Base-by-base conservation (phyloP, 2,329 filamentous ascomycete species). In the Fusarium abutilonis region DNA sequence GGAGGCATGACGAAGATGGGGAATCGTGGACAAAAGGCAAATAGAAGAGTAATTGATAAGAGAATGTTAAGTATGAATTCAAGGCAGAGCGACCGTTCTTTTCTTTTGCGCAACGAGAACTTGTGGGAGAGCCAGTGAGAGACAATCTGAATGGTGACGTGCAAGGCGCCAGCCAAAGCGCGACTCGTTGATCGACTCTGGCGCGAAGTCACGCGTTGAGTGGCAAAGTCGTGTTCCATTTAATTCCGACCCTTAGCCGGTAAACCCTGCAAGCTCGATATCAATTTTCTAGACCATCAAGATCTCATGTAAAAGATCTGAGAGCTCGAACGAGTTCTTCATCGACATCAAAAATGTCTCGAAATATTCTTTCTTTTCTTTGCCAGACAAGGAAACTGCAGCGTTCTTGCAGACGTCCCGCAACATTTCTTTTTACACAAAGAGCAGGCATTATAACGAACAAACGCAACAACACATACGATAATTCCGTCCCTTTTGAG, bases 351-450 rank as follows among this genome's bases (percentile, higher is more conserved):
- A 68, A 46, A 46, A 85, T 85, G 79, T 73, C 79, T 13, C 76
- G 79, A 3, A 82, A 84, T 7, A 74, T 86, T 13, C 76, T 87
- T 5, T 87, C 89, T 0, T 92, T 92, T 54, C 80, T 93, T 7
- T 92, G 92, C 71, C 88, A 90, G 64, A 92, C 90, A 6, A 79
- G 83, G 56, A 91, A 89, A 0, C 81, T 78, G 11, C 70, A 73
- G 19, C 71, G 70, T 4, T 68, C 68, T 31, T 63, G 73, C 10
- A 71, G 70, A 35, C 56, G 50, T 48, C 71, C 64, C 43, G 64
- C 57, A 14, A 70, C 55, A 58, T 68, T 69, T 51, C 42, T 56
- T 19, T 48, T 61, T 43, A 36, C 68, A 52, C 60, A 67, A 54
- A 51, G 62, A 40, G 69, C 68, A 9, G 56, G 69, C 43, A 15